Conservation (phyloP, 495 filamentous ascomycete species). For the Penicillium steckii region DNA sequence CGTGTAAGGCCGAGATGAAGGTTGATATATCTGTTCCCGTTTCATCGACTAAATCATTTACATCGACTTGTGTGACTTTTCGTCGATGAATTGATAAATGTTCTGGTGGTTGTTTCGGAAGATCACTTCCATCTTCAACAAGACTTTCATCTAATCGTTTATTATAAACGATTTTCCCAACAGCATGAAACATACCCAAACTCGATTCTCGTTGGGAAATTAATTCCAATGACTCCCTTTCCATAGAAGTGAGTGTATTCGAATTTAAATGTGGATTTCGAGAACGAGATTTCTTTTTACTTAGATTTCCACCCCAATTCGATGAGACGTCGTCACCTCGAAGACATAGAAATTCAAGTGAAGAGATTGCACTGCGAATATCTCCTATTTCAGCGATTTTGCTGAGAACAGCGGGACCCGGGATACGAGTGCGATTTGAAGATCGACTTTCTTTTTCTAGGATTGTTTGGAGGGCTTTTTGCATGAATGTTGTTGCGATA, state of each 20-base stretch:
- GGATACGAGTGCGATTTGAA: conserved; percentile 64
- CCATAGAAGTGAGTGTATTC: conserved; percentile 66
- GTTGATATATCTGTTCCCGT: conserved; percentile 86
- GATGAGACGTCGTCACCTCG: conserved; percentile 59
- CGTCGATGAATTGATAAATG: conserved; percentile 62
- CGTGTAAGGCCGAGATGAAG: conserved; percentile 89
- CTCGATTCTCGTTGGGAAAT: conserved; percentile 83
- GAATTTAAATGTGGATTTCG: conserved; percentile 51
- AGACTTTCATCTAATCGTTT: conserved; percentile 59
- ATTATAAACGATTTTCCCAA: conserved; percentile 94
- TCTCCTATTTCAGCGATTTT: conserved; percentile 81
- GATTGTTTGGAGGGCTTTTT: conserved; percentile 75
- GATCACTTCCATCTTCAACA: conserved; percentile 15
- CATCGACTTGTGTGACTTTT: conserved; percentile 65
- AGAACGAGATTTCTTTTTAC: conserved; percentile 43
- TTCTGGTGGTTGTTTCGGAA: conserved; percentile 53
- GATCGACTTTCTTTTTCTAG: conserved; percentile 76
- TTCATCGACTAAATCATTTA: conserved; percentile 79
- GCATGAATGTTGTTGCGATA: conserved; percentile 82
- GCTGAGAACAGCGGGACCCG: conserved; percentile 70
- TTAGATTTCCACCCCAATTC: conserved; percentile 66
- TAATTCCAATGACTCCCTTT: conserved; percentile 67
- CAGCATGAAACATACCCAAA: conserved; percentile 91
- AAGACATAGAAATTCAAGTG: conserved; percentile 86
- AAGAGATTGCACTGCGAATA: conserved; percentile 84